Percentiles rank a stretch among this genome's conserved stretches.
phyloP scores from a whole-genome alignment of 495 filamentous ascomycete species.

The Daldinia concentrica region DNA sequence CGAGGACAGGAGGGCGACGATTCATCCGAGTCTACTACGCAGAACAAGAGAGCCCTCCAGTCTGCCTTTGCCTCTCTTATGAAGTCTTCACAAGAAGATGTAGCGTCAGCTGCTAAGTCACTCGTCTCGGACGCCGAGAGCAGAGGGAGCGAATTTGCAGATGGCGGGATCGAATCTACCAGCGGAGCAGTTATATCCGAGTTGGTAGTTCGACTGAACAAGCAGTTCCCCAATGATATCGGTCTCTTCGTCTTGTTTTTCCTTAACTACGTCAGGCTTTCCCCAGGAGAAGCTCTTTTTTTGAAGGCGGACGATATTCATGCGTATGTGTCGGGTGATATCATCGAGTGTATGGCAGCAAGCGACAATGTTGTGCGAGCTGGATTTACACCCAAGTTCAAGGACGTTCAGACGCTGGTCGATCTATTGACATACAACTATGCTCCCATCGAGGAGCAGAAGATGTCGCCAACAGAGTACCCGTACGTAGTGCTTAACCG shows the following conservation, averaged over 20 bases:
- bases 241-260: conserved; percentile 63
- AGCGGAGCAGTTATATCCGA: conserved; percentile 75
- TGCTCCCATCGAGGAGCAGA: conserved; percentile 92
- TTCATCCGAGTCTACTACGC: conserved; percentile 58
- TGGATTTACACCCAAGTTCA: conserved; percentile 97
- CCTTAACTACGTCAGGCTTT: conserved; percentile 65
- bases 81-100: conserved; percentile 71
- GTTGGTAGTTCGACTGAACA: conserved; percentile 76
- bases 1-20: conserved; percentile 67
- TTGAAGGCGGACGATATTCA: conserved; percentile 96
- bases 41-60: conserved; percentile 85
- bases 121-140: conserved; percentile 76
- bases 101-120: conserved; percentile 69
- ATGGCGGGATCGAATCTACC: conserved; percentile 66
- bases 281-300: conserved; percentile 94
- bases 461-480: conserved; percentile 85
- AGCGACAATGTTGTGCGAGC: conserved; percentile 98
- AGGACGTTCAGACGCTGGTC: conserved; percentile 91
- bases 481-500: conserved; percentile 82
- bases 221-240: conserved; percentile 59
- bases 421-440: conserved; percentile 94
- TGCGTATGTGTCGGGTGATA: conserved; percentile 94
- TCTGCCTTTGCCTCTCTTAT: conserved; percentile 79
- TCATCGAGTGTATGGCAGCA: conserved; percentile 98
- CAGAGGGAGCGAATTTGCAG: conserved; percentile 69